A percentile compares a stretch with the other conserved stretches of the same genome.
Conservation (phyloP, 306 rosid genomes). For the Dryas octopetala region DNA sequence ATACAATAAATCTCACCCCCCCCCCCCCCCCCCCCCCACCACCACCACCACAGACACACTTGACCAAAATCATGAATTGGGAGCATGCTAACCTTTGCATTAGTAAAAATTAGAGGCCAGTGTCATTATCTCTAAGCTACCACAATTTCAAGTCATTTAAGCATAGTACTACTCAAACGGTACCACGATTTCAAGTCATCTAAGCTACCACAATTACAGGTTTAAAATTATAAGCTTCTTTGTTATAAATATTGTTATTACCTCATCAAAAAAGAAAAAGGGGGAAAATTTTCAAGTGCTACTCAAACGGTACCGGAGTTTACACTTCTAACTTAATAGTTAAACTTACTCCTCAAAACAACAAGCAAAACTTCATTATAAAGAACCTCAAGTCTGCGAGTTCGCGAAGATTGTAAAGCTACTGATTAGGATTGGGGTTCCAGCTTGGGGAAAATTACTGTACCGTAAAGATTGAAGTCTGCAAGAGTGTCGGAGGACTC, state of each 20-base stretch:
- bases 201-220: background rate
- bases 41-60: no score
- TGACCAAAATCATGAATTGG: background rate
- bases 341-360: background rate
- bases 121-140: background rate
- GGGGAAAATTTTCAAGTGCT: no score
- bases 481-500: constrained; percentile 73
- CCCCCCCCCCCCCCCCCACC: no score
- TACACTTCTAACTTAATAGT: background rate
- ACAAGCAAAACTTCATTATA: background rate
- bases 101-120: background rate
- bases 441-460: background rate
- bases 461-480: constrained; percentile 56
- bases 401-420: background rate
- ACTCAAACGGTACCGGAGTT: background rate
- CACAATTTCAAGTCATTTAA: background rate
- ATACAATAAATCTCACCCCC: no score
- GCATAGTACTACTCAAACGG: background rate
- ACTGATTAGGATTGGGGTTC: background rate
- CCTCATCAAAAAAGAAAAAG: no score
- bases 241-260: no score
- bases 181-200: background rate
- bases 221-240: background rate
- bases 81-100: background rate
- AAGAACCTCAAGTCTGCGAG: background rate